Evolutionary conservation across 2,329 filamentous ascomycete species (phyloP).

Genomic region (Bipolaris victoriae): DNA sequence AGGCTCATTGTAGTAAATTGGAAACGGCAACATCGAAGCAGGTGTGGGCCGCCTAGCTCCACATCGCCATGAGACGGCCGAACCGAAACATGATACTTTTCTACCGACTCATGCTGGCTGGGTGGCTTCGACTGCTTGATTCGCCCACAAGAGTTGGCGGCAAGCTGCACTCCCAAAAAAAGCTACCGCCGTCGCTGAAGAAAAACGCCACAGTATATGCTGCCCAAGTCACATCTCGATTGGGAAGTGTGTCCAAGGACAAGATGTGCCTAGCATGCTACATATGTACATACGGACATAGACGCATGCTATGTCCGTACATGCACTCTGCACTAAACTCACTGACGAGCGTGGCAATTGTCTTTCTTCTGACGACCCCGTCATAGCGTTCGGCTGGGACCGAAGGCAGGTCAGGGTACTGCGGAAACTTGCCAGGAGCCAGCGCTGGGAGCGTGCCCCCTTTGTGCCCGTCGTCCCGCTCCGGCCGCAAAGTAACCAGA

Average conservation of each 20-base stretch:
- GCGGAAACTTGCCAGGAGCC: conserved; percentile 33
- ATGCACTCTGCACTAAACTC: conserved; percentile 7
- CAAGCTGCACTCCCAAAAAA: background rate
- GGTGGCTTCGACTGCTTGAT: conserved; percentile 18
- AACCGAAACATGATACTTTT: conserved; percentile 20
- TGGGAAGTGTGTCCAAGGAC: background rate
- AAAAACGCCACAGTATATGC: background rate
- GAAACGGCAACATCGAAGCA: conserved; percentile 27
- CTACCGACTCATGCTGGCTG: conserved; percentile 29
- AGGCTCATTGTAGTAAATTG: conserved; percentile 21
- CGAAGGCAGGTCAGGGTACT: conserved; percentile 35
- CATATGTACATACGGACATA: no score
- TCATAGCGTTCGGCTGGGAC: conserved; percentile 31
- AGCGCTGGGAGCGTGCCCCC: conserved; percentile 41
- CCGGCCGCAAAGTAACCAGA: conserved; percentile 39
- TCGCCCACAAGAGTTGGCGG: conserved; percentile 13
- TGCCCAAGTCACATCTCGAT: conserved; percentile 5
- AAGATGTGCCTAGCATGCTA: background rate
- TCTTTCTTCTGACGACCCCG: conserved; percentile 10
- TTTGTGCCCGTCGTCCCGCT: conserved; percentile 40
- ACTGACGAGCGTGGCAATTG: conserved; percentile 6
- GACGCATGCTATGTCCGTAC: background rate
- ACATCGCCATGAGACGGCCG: conserved; percentile 27
- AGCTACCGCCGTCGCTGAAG: background rate
- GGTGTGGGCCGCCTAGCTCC: conserved; percentile 25